Evolutionary conservation across 2,329 filamentous ascomycete genomes (phyloP), one percentile per base, ranked within the genome.

Genomic region (Ploettnerulaceae sp.): DNA sequence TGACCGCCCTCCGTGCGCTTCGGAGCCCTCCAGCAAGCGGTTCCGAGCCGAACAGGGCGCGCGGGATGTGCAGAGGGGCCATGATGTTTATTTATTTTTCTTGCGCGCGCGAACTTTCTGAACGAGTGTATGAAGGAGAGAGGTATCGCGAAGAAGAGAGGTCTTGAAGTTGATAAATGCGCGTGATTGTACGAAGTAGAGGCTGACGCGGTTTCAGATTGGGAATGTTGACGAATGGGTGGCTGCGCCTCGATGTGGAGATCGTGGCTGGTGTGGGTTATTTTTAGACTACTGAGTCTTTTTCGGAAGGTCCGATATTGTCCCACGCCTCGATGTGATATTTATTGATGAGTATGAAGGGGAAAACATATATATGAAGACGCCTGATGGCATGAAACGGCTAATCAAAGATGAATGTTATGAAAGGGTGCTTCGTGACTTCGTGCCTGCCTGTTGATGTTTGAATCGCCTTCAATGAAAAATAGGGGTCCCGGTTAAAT

Each of bases 41-140:
- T 14, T 45, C 38, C 5, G 40, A 24, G 5, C 22, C 18, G 22
- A 48, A 25, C 7, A 43, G 31, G 4, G 39, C 37, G 9, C 44
- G 39, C 26, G 45, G 20, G n/a, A 47, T 26, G 5, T 47, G 20
- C 7, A 48, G 14, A 29, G 49, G 49, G 40, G 49, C 45, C 49
- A 52, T 52, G 38, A 14, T 34, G n/a, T n/a, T n/a, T n/a, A n/a
- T 35, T n/a, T 9, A 33, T 33, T 33, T 3, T 29, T 9, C 28
- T 26, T 41, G 28, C 24, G 24, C 26, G 17, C 14, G 38, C 17
- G 38, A 32, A 31, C n/a, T n/a, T n/a, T 17, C n/a, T 25, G 20
- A 41, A 33, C 28, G 38, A 32, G 26, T 41, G 38, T 41, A 21
- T 41, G 28, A n/a, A 29, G 11, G 38, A 41, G 26, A 41, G 15